Evolutionary conservation across 164 flowering plant genomes (phyloP).

Genomic region (Malania oleifera): DNA sequence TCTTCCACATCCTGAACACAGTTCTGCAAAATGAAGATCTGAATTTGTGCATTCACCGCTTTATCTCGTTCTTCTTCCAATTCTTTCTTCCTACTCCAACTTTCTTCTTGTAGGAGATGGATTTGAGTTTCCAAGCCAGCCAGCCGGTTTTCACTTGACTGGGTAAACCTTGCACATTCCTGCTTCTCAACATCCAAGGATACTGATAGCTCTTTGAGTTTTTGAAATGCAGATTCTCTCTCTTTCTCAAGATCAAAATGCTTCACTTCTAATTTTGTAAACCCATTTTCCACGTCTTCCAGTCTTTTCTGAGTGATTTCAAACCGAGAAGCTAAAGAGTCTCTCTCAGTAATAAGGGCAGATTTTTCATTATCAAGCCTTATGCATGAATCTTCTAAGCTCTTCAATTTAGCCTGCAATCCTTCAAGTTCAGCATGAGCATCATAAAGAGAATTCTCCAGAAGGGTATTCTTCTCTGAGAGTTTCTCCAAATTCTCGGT

Average conservation of each 20-base stretch:
- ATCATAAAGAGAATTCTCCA: slow-evolving; percentile 51
- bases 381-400: slow-evolving; percentile 42
- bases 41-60: slow-evolving; percentile 30
- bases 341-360: slow-evolving; percentile 35
- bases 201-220: slow-evolving; percentile 29
- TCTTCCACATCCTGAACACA: slow-evolving; percentile 31
- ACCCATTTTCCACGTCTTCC: slow-evolving; percentile 31
- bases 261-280: slow-evolving; percentile 31
- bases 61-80: slow-evolving; percentile 36
- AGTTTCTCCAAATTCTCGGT: slow-evolving; percentile 37
- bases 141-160: slow-evolving; percentile 27
- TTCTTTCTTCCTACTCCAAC: slow-evolving; percentile 22
- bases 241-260: slow-evolving; percentile 31
- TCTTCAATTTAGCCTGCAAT: slow-evolving; percentile 32
- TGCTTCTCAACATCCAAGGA: slow-evolving; percentile 30
- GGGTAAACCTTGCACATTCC: slow-evolving; percentile 27
- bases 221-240: slow-evolving; percentile 28
- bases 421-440: slow-evolving; percentile 49
- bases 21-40: slow-evolving; percentile 35
- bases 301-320: slow-evolving; percentile 27
- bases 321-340: slow-evolving; percentile 31
- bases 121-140: slow-evolving; percentile 29
- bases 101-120: slow-evolving; percentile 30
- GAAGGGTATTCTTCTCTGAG: slow-evolving; percentile 36
- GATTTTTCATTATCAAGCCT: slow-evolving; percentile 45